Evolutionary conservation across 495 filamentous ascomycete species (phyloP).

Genomic region (Neurospora discreta): DNA sequence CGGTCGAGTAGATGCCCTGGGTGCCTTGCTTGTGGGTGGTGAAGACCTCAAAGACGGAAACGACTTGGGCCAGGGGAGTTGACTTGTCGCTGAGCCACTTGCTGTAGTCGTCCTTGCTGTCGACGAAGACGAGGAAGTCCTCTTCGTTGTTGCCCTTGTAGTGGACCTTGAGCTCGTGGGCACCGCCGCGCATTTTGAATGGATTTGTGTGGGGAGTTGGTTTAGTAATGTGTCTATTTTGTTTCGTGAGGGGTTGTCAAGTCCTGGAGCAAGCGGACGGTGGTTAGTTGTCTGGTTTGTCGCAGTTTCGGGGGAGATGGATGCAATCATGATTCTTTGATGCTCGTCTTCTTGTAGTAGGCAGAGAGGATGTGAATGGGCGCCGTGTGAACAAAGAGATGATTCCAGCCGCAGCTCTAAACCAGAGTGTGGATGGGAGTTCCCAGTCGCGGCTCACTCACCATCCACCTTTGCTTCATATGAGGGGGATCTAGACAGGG

Average conservation of each 20-base stretch:
- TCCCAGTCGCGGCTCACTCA: background rate
- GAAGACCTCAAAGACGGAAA: conserved; percentile 84
- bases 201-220: conserved; percentile 7
- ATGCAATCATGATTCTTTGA: background rate
- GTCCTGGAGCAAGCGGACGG: background rate
- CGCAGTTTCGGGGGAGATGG: background rate
- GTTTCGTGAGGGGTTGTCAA: background rate
- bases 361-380: background rate
- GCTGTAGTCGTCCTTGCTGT: conserved; percentile 56
- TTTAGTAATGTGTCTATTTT: conserved; percentile 11
- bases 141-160: conserved; percentile 74
- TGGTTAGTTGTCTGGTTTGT: background rate
- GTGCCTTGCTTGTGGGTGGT: conserved; percentile 83
- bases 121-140: conserved; percentile 86
- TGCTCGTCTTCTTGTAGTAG: background rate
- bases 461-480: background rate
- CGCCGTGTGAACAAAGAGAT: background rate
- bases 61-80: conserved; percentile 71
- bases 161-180: conserved; percentile 66
- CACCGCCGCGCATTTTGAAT: conserved; percentile 69
- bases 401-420: background rate
- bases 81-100: conserved; percentile 77
- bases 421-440: background rate
- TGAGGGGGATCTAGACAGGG: background rate
- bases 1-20: conserved; percentile 66